Conservation (phyloP, 2,329 filamentous ascomycete species). For the Coniochaeta sp. region DNA sequence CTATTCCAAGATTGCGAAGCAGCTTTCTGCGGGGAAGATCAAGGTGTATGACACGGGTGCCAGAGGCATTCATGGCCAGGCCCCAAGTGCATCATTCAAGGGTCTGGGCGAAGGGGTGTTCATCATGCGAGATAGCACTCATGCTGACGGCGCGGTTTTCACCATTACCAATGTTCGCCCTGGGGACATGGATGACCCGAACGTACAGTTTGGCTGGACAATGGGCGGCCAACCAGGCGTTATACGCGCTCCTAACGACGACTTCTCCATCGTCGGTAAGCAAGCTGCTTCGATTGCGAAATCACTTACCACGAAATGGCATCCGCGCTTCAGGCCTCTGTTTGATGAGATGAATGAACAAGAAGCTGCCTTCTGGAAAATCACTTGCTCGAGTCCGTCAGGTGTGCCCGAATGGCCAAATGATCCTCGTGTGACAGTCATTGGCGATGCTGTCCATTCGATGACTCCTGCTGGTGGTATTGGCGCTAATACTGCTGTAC, state of each 20-base stretch:
- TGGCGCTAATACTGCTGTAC: slow-evolving; percentile 49
- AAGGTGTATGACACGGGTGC: slow-evolving; percentile 58
- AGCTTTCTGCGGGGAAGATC: slow-evolving; percentile 47
- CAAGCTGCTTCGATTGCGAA: slow-evolving; percentile 51
- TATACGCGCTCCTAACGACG: slow-evolving; percentile 49
- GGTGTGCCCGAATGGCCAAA: slow-evolving; percentile 55
- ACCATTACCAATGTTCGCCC: slow-evolving; percentile 58
- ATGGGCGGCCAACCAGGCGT: slow-evolving; percentile 50
- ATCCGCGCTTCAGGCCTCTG: slow-evolving; percentile 44
- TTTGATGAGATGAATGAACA: slow-evolving; percentile 49
- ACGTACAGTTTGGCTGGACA: slow-evolving; percentile 55
- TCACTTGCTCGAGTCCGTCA: slow-evolving; percentile 52
- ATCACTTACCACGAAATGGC: slow-evolving; percentile 44
- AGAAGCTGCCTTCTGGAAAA: slow-evolving; percentile 59
- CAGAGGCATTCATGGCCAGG: slow-evolving; percentile 58
- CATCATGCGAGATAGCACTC: slow-evolving; percentile 40
- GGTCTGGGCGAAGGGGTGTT: slow-evolving; percentile 57
- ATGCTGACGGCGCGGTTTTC: slow-evolving; percentile 38
- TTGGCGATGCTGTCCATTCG: slow-evolving; percentile 49
- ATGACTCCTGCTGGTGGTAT: slow-evolving; percentile 52
- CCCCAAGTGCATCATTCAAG: slow-evolving; percentile 53
- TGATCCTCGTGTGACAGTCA: slow-evolving; percentile 47
- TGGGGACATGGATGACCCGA: slow-evolving; percentile 49
- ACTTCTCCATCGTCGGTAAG: slow-evolving; percentile 50
- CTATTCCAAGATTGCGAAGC: slow-evolving; percentile 50